A percentile compares a stretch with the other conserved stretches of the same genome.
phyloP scores from a whole-genome alignment of 176 grass and related monocot species.

The Aegilops longissima region DNA sequence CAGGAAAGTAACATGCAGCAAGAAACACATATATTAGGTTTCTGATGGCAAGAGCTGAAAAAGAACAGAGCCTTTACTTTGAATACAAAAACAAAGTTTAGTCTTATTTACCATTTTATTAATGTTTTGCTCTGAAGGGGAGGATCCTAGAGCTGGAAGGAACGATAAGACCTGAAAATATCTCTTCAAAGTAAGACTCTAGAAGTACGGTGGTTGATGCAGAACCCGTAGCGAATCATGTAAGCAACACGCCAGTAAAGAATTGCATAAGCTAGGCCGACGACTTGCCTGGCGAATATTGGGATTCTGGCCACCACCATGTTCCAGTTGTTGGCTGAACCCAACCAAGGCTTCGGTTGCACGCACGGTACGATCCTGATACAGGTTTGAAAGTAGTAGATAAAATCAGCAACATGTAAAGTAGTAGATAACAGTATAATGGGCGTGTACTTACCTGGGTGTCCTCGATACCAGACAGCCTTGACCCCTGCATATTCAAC shows the following conservation, averaged over 20 bases:
- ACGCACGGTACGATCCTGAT: conserved; percentile 58
- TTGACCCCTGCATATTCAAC: conserved; percentile 56
- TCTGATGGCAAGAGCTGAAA: not conserved
- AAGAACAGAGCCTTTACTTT: not conserved
- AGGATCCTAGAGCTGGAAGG: not conserved
- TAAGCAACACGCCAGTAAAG: not conserved
- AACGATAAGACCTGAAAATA: conserved; percentile 18
- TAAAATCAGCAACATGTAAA: not conserved
- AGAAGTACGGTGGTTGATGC: not conserved
- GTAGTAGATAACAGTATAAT: too few relatives aligned
- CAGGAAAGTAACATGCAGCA: not conserved
- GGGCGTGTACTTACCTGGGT: conserved; percentile 55
- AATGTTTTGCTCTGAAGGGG: not conserved
- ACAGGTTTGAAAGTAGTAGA: not conserved
- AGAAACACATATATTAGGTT: not conserved
- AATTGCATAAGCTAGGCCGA: not conserved
- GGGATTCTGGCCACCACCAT: conserved; percentile 5
- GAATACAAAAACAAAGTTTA: not conserved
- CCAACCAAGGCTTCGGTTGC: conserved; percentile 59
- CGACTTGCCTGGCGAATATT: conserved; percentile 42
- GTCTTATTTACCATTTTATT: not conserved
- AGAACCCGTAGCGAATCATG: not conserved
- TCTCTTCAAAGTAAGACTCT: not conserved
- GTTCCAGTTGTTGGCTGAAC: conserved; percentile 46
- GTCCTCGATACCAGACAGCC: conserved; percentile 51